Evolutionary conservation across 345 rosid species (phyloP).

Genomic region (Euphorbia tirucalli): DNA sequence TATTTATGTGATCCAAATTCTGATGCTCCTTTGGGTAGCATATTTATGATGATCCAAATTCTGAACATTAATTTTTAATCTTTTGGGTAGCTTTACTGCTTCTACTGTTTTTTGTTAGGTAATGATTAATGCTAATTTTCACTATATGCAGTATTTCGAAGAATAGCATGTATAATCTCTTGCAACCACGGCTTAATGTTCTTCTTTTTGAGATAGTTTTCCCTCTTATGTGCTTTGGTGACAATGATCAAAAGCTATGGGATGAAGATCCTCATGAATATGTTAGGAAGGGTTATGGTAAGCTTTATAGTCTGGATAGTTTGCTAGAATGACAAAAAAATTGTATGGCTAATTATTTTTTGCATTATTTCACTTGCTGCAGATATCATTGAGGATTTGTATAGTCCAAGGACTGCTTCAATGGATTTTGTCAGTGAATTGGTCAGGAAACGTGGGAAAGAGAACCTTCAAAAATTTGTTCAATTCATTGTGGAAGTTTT

Average conservation of each 20-base stretch:
- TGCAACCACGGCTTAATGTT: constrained; percentile 82
- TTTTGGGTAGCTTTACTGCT: not conserved
- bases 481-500: constrained; percentile 20
- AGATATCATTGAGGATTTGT: constrained; percentile 99
- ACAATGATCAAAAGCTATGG: constrained; percentile 98
- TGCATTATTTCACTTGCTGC: constrained; percentile 26
- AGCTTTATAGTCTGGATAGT: constrained; percentile 28
- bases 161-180: constrained; percentile 73
- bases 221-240: constrained; percentile 98
- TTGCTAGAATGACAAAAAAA: not conserved
- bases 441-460: constrained; percentile 93
- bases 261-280: constrained; percentile 99
- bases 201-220: constrained; percentile 96
- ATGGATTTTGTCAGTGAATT: constrained; percentile 98
- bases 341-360: not conserved
- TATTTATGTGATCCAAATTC: not conserved
- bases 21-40: not conserved
- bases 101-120: not conserved
- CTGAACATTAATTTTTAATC: not conserved
- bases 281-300: constrained; percentile 99
- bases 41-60: not conserved
- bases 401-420: constrained; percentile 94
- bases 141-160: constrained; percentile 66
- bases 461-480: constrained; percentile 87
- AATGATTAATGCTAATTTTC: constrained; percentile 13